These are phyloP conservation scores for Microdochium bolleyi DNA, from an alignment of 2,329 filamentous ascomycete species.

Conservation along the genomic window DNA sequence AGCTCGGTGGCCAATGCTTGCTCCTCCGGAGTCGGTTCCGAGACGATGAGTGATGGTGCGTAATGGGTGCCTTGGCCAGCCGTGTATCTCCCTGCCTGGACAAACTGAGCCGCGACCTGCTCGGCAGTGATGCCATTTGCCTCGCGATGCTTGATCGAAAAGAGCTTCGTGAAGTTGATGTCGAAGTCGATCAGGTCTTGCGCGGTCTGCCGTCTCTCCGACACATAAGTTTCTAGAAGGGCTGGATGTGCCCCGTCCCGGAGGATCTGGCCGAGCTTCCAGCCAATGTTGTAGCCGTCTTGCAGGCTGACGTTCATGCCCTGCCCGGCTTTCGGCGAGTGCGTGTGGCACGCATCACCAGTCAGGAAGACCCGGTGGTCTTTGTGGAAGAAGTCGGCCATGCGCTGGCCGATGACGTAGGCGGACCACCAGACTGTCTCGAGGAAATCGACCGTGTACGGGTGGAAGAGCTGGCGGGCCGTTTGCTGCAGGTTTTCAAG, in stretches of 20 bases:
- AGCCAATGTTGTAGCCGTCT: slow-evolving; percentile 55
- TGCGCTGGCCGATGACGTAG: slow-evolving; percentile 53
- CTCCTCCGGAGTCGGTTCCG: slow-evolving; percentile 19
- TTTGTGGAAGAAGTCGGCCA: slow-evolving; percentile 50
- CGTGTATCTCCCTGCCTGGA: slow-evolving; percentile 49
- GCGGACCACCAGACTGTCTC: slow-evolving; percentile 56
- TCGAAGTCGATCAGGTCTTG: slow-evolving; percentile 55
- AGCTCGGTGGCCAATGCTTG: slow-evolving; percentile 28
- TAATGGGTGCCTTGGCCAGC: slow-evolving; percentile 52
- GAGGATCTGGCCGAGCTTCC: slow-evolving; percentile 46
- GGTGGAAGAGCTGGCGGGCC: slow-evolving; percentile 43
- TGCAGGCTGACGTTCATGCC: slow-evolving; percentile 55
- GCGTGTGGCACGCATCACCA: slow-evolving; percentile 59
- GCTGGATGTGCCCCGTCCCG: slow-evolving; percentile 29
- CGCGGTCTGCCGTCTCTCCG: slow-evolving; percentile 43
- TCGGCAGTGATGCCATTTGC: slow-evolving; percentile 31
- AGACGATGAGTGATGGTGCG: slow-evolving; percentile 37
- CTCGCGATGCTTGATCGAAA: slow-evolving; percentile 31
- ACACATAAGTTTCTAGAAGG: slow-evolving; percentile 43
- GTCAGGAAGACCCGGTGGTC: slow-evolving; percentile 51
- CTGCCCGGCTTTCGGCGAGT: slow-evolving; percentile 59
- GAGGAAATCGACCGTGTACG: slow-evolving; percentile 44
- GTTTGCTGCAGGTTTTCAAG: slow-evolving; percentile 43
- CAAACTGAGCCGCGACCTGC: slow-evolving; percentile 48
- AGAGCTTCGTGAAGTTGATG: slow-evolving; percentile 42